Evolutionary conservation across 1,139 yeast genomes (phyloP).

Genomic region (Candida sojae): DNA sequence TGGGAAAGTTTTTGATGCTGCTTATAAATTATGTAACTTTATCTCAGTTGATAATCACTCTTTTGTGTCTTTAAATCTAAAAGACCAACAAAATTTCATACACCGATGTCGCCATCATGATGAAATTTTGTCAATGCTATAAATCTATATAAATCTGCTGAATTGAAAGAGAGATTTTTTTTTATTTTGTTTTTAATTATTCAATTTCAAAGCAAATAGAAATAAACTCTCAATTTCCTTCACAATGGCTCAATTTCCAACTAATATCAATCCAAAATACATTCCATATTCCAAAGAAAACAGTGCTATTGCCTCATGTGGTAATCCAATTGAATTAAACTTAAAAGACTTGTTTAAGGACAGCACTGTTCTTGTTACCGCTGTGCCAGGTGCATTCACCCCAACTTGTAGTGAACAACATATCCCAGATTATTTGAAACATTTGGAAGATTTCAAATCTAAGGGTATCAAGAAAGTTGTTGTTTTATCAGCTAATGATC

Average conservation of each 20-base stretch:
- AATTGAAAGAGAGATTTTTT: no score
- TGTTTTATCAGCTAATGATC: slow-evolving; percentile 77
- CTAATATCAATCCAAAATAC: slow-evolving; percentile 54
- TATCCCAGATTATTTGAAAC: slow-evolving; percentile 70
- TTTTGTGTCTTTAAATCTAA: no score
- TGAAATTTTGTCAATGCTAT: no score
- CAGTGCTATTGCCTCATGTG: slow-evolving; percentile 52
- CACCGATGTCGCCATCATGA: no score
- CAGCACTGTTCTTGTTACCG: slow-evolving; percentile 66
- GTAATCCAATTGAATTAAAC: slow-evolving; percentile 53
- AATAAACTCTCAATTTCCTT: no score
- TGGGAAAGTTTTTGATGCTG: neutral
- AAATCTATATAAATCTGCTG: no score
- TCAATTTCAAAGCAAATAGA: no score
- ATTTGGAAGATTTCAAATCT: slow-evolving; percentile 52
- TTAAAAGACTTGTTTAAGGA: slow-evolving; percentile 50
- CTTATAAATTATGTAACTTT: neutral
- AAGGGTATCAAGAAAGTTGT: slow-evolving; percentile 75
- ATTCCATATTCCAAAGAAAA: slow-evolving; percentile 54
- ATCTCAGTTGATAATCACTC: neutral
- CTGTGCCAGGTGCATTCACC: slow-evolving; percentile 92
- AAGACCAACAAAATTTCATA: no score
- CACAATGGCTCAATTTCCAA: slow-evolving; percentile 38
- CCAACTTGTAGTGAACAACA: slow-evolving; percentile 85
- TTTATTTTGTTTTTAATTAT: no score